Percentiles rank a stretch among this genome's conserved stretches.
These are phyloP conservation scores for Paraurostyla sp. DNA, from an alignment of 73 alveolate species.

Conservation along the genomic window DNA sequence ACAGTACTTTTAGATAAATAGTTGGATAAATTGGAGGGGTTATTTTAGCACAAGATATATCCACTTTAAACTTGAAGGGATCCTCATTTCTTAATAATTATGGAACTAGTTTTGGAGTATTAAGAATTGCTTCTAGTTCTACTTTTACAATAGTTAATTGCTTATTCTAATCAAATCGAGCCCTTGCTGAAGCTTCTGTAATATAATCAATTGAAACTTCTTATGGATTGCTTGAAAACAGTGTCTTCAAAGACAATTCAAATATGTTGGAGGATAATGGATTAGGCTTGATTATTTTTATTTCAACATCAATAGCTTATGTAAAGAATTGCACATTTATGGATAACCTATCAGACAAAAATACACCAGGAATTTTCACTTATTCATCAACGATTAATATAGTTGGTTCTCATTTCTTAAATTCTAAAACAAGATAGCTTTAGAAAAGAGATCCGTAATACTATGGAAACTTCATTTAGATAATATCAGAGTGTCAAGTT, in stretches of 20 bases:
- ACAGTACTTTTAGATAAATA: too few species aligned
- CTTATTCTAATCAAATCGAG: neutral
- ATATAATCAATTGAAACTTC: neutral
- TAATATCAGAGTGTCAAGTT: neutral
- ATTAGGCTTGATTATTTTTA: neutral
- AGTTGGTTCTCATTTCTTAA: neutral
- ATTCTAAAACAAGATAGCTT: neutral
- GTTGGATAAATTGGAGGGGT: too few species aligned
- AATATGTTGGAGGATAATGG: neutral
- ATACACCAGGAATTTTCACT: neutral
- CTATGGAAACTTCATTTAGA: neutral
- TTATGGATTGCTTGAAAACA: neutral
- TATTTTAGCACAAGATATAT: too few species aligned
- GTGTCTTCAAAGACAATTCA: neutral
- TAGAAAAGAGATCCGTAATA: neutral
- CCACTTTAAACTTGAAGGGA: too few species aligned
- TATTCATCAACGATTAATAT: neutral
- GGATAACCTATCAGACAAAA: neutral
- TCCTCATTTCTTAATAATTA: neutral
- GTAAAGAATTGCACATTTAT: neutral
- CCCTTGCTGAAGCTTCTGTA: neutral
- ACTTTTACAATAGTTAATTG: neutral
- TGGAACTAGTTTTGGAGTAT: neutral
- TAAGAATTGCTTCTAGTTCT: neutral
- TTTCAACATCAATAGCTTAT: neutral